These are phyloP conservation scores for Chlorociboria aeruginascens DNA, from an alignment of 495 filamentous ascomycete species.

Conservation along the genomic window DNA sequence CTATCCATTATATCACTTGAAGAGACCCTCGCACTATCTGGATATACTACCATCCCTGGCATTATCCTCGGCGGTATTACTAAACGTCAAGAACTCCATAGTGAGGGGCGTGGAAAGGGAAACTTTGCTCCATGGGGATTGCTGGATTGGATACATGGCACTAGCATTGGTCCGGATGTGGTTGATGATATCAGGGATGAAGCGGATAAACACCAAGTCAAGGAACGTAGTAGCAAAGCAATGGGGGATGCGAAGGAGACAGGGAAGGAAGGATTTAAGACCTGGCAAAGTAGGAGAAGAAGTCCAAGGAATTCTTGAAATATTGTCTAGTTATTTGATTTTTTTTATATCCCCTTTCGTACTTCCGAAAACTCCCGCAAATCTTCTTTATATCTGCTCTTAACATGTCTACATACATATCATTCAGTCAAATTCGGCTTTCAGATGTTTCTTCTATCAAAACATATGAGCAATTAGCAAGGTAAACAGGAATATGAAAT, in stretches of 20 bases:
- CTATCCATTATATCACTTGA: conserved; percentile 57
- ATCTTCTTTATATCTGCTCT: too few relatives aligned
- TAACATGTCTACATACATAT: too few relatives aligned
- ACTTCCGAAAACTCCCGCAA: too few relatives aligned
- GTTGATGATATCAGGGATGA: conserved; percentile 44
- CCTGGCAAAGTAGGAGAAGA: conserved; percentile 14
- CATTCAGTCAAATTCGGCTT: too few relatives aligned
- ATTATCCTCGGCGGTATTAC: conserved; percentile 68
- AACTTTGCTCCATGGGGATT: conserved; percentile 74
- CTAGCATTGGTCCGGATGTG: conserved; percentile 43
- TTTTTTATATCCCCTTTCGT: too few relatives aligned
- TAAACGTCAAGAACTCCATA: conserved; percentile 56
- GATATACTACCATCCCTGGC: conserved; percentile 63
- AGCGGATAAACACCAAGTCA: conserved; percentile 46
- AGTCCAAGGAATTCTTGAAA: conserved; percentile 6
- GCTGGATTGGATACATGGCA: conserved; percentile 66
- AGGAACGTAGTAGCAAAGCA: conserved; percentile 31
- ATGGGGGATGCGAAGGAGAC: conserved; percentile 24
- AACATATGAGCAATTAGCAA: too few relatives aligned
- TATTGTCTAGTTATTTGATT: too few relatives aligned
- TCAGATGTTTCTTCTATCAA: too few relatives aligned
- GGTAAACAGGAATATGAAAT: too few relatives aligned
- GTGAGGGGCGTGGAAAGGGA: conserved; percentile 43
- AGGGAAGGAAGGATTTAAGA: conserved; percentile 26
- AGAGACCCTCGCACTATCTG: conserved; percentile 64